Percentiles rank a stretch among this genome's conserved stretches.
Evolutionary conservation across 2,329 filamentous ascomycete species (phyloP).

Genomic region (Epicoccum sorghinum): DNA sequence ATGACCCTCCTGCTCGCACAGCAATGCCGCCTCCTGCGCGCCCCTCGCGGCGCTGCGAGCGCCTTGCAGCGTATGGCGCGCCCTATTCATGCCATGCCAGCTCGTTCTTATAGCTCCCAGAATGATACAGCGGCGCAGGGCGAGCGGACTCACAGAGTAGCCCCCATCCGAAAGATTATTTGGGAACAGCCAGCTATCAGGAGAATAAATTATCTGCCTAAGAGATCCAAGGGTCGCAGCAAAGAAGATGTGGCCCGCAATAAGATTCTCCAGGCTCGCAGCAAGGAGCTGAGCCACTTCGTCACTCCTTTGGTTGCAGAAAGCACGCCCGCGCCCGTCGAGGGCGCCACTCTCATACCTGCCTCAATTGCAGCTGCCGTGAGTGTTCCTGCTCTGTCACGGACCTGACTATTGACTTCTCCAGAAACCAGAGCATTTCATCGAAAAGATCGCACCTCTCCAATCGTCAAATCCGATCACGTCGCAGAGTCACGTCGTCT

Average conservation of each 20-base stretch:
- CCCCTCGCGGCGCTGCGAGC: slow-evolving; percentile 15
- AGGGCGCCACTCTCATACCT: slow-evolving; percentile 40
- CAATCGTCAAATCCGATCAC: background rate
- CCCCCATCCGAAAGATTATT: too few species aligned
- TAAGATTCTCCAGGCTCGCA: background rate
- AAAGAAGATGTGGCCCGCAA: too few species aligned
- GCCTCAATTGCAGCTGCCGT: slow-evolving; percentile 31
- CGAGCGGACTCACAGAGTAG: too few species aligned
- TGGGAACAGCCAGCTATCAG: too few species aligned
- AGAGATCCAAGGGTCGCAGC: too few species aligned
- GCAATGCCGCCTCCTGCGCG: slow-evolving; percentile 34
- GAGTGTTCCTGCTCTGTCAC: background rate
- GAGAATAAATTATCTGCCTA: too few species aligned
- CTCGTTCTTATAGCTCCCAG: slow-evolving; percentile 7
- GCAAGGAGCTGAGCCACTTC: background rate
- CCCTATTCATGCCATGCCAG: background rate
- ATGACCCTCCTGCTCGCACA: slow-evolving; percentile 40
- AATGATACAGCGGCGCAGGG: too few species aligned
- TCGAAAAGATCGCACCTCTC: slow-evolving; percentile 32
- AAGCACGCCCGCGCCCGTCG: background rate
- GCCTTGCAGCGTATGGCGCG: slow-evolving; percentile 7
- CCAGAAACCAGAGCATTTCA: slow-evolving; percentile 30
- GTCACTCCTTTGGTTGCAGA: background rate
- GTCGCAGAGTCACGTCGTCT: slow-evolving; percentile 27
- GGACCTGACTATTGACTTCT: slow-evolving; percentile 10